Base-by-base conservation (phyloP, 192 early-diverging fungal genomes). In the Mortierella alpina region DNA sequence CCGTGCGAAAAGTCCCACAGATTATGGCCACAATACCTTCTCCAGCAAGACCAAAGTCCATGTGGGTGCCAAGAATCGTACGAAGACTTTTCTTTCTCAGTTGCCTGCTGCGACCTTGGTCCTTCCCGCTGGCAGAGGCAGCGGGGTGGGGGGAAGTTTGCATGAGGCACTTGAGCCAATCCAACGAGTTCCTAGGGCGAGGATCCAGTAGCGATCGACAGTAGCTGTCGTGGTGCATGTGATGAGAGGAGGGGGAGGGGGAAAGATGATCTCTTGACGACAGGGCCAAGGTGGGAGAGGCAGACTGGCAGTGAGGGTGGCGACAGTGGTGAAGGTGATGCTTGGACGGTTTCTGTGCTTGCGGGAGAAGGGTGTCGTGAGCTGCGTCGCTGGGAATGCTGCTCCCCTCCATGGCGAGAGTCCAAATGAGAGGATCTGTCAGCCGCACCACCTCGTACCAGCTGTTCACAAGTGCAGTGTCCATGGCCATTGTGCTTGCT, bases 151-250 rank as follows among this genome's bases (percentile, higher is more conserved):
- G 44, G 23, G 56, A 39, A 12, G 76, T 70, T n/a, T 71, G 69
- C 64, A 80, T 68, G 13, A 80, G 31, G 59, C 77, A 80, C 50
- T 72, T 72, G 53, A 80, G 55, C 70, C 77, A 80, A 53, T 72
- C 77, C 6, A 72, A 52, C 20, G 69, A 48, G 13, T 68, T 62
- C 20, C 55, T 44, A 15, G 69, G 53, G 9, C 41, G 69, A 13
- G 68, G 58, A 51, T 79, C 69, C 23, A 72, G 48, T 15, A 80
- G 55, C 1, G 77, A 68, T 59, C 48, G 60, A 31, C 77, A 80
- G 23, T 13, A 57, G 53, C 22, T 57, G 45, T 62, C 72, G 1
- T 22, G 47, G 40, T 61, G 5, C 10, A 17, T 50, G n/a, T 40
- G 53, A 49, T 1, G 5, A 39, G 50, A 23, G 55, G 51, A 41